Evolutionary conservation across 768 basidiomycete species (phyloP), one percentile per base, ranked within the genome.

Genomic region (Russula dissimulans): DNA sequence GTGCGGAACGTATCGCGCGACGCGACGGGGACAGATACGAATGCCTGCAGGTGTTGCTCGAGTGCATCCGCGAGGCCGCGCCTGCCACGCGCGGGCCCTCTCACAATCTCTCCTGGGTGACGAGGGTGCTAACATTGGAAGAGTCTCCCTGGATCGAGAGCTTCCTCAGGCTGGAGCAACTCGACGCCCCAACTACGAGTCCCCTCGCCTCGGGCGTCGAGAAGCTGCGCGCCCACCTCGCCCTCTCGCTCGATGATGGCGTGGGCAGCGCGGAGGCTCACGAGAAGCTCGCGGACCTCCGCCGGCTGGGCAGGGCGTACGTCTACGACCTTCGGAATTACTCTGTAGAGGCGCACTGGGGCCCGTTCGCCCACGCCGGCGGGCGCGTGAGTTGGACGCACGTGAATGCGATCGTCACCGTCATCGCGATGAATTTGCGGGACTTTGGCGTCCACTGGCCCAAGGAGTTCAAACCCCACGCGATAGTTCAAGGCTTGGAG

Each of bases 251-350:
- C 62, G 76, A 78, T 57, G 65, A 67, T 42, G 69, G 64, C 41
- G 66, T 68, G 17, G 70, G 75, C 22, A 26, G 22, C 44, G 11
- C 22, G 17, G 52, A 50, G 12, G 54, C 59, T 8, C 34, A 53
- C 12, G 63, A 54, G 51, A 71, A 67, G 8, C 66, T 77, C 48
- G 68, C 66, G 45, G 36, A 47, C 10, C 65, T 76, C 29, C 80
- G 82, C 29, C 75, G 74, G 48, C 66, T 67, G 36, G 82, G 83
- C 63, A 75, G 88, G 42, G 77, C 76, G 59, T 81, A 74, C 64
- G 82, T 85, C 4, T 89, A 89, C 71, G 78, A 86, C 68, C 75
- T 88, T 47, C 76, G 78, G 11, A 81, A 84, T 65, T 89, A 88
- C 67, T 68, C 66, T 38, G 63, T 64, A 29, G 71, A 72, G 26